Conservation (phyloP, 495 filamentous ascomycete genomes). For the Clohesyomyces aquaticus region DNA sequence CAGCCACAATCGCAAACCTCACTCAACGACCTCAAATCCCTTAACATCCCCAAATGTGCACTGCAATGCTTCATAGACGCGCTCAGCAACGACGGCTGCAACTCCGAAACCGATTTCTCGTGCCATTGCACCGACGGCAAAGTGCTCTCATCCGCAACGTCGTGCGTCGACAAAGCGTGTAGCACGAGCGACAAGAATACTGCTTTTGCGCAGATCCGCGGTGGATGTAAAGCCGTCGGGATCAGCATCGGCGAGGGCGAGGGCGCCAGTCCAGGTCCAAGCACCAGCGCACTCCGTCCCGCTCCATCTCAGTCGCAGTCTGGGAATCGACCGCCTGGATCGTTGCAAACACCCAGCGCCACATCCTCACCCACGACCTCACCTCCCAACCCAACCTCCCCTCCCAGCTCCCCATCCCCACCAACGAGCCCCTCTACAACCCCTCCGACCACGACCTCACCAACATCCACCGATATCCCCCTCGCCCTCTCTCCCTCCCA, state of each 20-base stretch:
- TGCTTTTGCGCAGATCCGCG: background rate
- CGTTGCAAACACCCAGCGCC: background rate
- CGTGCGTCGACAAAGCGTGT: slow-evolving; percentile 17
- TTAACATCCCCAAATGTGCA: slow-evolving; percentile 19
- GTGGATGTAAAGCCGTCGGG: slow-evolving; percentile 2
- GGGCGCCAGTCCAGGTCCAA: background rate
- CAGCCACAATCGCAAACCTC: slow-evolving; percentile 9
- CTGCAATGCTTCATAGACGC: slow-evolving; percentile 22
- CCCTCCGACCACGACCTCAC: slow-evolving; percentile 6
- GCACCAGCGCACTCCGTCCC: background rate
- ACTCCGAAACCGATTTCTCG: slow-evolving; percentile 18
- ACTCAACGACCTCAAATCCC: background rate
- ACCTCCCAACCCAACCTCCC: background rate
- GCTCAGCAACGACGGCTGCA: slow-evolving; percentile 21
- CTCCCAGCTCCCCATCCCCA: background rate
- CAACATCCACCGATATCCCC: slow-evolving; percentile 14
- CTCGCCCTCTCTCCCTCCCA: slow-evolving; percentile 11
- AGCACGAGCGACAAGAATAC: background rate
- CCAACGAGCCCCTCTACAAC: slow-evolving; percentile 1
- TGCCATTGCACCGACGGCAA: slow-evolving; percentile 24
- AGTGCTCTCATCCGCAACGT: background rate
- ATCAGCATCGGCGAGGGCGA: slow-evolving; percentile 7
- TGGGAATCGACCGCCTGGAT: no score
- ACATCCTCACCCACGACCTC: background rate
- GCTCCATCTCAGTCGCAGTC: no score